These are phyloP conservation scores for Parietichytrium sp. DNA, from an alignment of 108 stramenopile genomes.

Conservation along the genomic window DNA sequence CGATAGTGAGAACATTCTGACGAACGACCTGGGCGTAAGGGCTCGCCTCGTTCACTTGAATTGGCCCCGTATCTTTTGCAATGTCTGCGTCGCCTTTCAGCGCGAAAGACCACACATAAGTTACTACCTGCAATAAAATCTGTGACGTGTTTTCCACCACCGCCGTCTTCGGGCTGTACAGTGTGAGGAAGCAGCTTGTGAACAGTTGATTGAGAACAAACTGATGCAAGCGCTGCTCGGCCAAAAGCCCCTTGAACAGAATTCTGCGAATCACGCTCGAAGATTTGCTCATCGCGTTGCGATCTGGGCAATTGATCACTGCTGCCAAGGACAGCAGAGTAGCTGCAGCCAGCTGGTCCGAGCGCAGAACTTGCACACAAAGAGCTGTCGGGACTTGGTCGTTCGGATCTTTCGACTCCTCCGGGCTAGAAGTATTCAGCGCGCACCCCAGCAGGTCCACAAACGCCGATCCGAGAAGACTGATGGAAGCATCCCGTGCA, in stretches of 20 bases:
- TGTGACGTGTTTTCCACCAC: not conserved
- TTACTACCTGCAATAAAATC: constrained; percentile 18
- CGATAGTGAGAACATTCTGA: not conserved
- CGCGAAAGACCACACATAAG: not conserved
- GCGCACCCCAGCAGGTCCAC: not conserved
- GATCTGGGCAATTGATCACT: not conserved
- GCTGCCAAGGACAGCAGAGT: not conserved
- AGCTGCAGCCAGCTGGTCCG: not conserved
- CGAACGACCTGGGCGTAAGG: not conserved
- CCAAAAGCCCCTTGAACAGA: not conserved
- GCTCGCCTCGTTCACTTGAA: not conserved
- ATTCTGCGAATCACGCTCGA: not conserved
- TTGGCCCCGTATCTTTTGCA: not conserved
- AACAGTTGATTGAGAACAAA: constrained; percentile 10
- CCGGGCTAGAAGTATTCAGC: not conserved
- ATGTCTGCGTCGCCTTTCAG: not conserved
- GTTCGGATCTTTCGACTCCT: not conserved
- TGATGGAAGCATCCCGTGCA: not conserved
- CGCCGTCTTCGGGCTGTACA: not conserved
- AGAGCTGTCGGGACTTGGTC: not conserved
- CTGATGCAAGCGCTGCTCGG: not conserved
- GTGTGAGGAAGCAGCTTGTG: not conserved
- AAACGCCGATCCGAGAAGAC: not conserved
- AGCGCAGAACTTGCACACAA: not conserved
- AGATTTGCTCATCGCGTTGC: not conserved